These are phyloP conservation scores for Furcasterigmium furcatum DNA, from an alignment of 2,329 filamentous ascomycete species.

Conservation along the genomic window DNA sequence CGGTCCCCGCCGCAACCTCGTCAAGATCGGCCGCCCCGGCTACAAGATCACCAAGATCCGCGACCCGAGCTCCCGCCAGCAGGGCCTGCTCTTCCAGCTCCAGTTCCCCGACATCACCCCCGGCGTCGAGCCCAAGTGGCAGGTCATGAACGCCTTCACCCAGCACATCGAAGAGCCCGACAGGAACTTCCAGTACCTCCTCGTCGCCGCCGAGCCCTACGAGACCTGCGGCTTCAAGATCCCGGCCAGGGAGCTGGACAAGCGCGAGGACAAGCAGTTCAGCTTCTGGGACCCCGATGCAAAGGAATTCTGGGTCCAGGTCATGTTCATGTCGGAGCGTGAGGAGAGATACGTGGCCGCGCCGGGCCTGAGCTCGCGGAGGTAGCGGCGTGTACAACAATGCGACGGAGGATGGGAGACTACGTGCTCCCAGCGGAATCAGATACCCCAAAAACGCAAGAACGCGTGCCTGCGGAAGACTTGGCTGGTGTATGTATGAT, in stretches of 20 bases:
- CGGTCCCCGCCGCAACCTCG: constrained; percentile 70
- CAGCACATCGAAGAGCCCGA: constrained; percentile 95
- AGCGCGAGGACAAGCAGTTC: constrained; percentile 84
- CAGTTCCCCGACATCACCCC: constrained; percentile 88
- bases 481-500: too few relatives aligned
- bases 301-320: constrained; percentile 96
- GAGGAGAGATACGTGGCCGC: constrained; percentile 81
- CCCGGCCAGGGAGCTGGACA: constrained; percentile 88
- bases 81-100: constrained; percentile 91
- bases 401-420: too few relatives aligned
- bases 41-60: constrained; percentile 98
- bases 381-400: constrained; percentile 22
- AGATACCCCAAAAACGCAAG: too few relatives aligned
- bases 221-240: constrained; percentile 97
- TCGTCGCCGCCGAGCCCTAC: constrained; percentile 95
- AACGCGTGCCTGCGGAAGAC: too few relatives aligned
- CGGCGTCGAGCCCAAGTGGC: constrained; percentile 75
- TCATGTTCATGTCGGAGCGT: constrained; percentile 97
- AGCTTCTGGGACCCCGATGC: constrained; percentile 93
- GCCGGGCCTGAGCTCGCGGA: constrained; percentile 52
- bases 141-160: constrained; percentile 97
- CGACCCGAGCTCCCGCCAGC: constrained; percentile 83
- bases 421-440: too few relatives aligned
- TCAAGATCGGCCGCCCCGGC: constrained; percentile 94
- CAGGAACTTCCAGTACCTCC: constrained; percentile 89